phyloP scores from a whole-genome alignment of 352 stramenopile genomes.

The Phytophthora cajani region DNA sequence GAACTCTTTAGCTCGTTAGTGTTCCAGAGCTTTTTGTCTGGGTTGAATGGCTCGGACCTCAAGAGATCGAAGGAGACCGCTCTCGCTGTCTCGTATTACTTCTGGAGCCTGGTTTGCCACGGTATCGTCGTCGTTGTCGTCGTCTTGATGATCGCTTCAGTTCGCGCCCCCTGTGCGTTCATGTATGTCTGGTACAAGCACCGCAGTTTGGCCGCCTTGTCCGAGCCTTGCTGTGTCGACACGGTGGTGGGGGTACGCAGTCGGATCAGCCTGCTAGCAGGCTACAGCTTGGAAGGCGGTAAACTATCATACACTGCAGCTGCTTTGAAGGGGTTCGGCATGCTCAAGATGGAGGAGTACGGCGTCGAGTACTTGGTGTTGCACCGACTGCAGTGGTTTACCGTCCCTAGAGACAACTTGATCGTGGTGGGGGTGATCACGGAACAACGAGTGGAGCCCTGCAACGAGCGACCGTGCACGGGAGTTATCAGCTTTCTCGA shows the following conservation, averaged over 20 bases:
- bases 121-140: conserved; percentile 9
- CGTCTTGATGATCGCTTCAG: conserved; percentile 1
- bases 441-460: conserved; percentile 4
- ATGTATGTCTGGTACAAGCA: conserved; percentile 19
- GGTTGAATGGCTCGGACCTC: conserved; percentile 17
- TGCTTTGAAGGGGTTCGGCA: conserved; percentile 12
- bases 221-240: conserved; percentile 13
- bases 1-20: conserved; percentile 9
- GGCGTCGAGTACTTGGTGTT: conserved; percentile 13
- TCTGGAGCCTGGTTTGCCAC: conserved; percentile 18
- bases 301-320: conserved; percentile 10
- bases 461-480: conserved; percentile 9
- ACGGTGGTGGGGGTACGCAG: conserved; percentile 3
- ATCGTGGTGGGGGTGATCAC: conserved; percentile 8
- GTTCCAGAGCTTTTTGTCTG: conserved; percentile 15
- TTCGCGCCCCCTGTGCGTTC: neutral
- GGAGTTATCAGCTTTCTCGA: conserved; percentile 13
- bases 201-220: conserved; percentile 1
- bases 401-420: conserved; percentile 13
- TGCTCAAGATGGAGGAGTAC: conserved; percentile 17
- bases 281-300: conserved; percentile 4
- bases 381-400: conserved; percentile 18
- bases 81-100: conserved; percentile 14
- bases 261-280: conserved; percentile 5
- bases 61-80: conserved; percentile 8